These are phyloP conservation scores for Chrysanthemum makinoi DNA, from an alignment of 129 eudicot genomes.

Conservation along the genomic window DNA sequence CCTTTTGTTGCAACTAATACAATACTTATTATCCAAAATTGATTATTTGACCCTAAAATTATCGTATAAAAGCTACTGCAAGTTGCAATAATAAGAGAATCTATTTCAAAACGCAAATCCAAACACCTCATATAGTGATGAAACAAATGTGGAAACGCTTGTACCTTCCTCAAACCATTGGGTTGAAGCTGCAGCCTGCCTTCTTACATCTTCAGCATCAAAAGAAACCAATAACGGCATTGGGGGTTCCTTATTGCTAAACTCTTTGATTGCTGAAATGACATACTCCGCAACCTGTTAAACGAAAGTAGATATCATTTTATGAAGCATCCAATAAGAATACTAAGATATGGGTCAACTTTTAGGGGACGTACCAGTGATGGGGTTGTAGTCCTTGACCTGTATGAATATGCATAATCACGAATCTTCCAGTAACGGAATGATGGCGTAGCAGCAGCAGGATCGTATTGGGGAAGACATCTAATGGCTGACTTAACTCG, in stretches of 20 bases:
- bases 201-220: conserved; percentile 64
- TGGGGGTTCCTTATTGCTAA: conserved; percentile 54
- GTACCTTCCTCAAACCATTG: conserved; percentile 80
- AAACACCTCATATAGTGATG: no score
- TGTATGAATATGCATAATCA: conserved; percentile 80
- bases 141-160: no score
- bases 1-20: no score
- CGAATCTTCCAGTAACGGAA: conserved; percentile 89
- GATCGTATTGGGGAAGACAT: conserved; percentile 74
- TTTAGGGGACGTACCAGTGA: conserved; percentile 47
- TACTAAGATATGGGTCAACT: neutral
- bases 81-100: no score
- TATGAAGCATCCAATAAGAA: neutral
- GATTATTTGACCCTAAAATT: no score
- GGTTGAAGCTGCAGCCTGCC: conserved; percentile 91
- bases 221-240: conserved; percentile 70
- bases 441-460: conserved; percentile 32
- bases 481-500: conserved; percentile 59
- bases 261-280: conserved; percentile 71
- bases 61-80: no score
- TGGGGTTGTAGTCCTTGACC: conserved; percentile 66
- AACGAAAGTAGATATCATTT: neutral
- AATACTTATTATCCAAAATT: no score
- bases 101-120: no score
- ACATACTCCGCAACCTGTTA: conserved; percentile 71